Conservation (phyloP, 306 rosid genomes). For the Adenanthera pavonina region DNA sequence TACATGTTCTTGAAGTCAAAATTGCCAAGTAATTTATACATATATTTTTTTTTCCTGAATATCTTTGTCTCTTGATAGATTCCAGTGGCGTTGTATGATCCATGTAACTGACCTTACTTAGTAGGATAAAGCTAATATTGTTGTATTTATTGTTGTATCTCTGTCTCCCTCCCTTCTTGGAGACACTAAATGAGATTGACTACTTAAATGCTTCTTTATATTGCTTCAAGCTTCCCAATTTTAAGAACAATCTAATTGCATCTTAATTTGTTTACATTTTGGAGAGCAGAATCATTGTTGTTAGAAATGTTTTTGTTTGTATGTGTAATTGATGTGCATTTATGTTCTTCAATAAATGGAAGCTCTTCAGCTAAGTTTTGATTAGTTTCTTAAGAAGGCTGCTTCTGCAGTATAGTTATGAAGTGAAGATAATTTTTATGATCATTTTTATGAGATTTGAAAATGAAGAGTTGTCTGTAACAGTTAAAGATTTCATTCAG, state of each 20-base stretch:
- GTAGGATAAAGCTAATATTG: not conserved
- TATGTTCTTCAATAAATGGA: constrained; percentile 10
- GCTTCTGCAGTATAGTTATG: constrained; percentile 28
- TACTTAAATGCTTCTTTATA: constrained; percentile 1
- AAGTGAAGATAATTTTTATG: constrained; percentile 14
- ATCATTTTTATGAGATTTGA: constrained; percentile 12
- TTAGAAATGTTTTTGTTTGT: constrained; percentile 19
- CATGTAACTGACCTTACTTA: too few relatives aligned
- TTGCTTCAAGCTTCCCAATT: not conserved
- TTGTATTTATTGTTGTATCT: not conserved
- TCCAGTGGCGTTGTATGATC: too few relatives aligned
- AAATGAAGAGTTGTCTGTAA: constrained; percentile 18
- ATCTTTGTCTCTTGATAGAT: too few relatives aligned
- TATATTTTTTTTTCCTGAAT: not conserved
- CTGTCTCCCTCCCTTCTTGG: not conserved
- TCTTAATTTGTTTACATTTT: constrained; percentile 1
- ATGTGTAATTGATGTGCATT: constrained; percentile 12
- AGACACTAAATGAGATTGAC: constrained; percentile 13
- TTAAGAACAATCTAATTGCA: not conserved
- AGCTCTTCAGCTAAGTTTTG: constrained; percentile 22
- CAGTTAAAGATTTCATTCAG: not conserved
- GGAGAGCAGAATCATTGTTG: not conserved
- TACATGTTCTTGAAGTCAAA: constrained; percentile 16
- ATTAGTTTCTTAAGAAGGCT: not conserved
- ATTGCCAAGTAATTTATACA: constrained; percentile 11